Conservation (phyloP, 2,329 filamentous ascomycete species). For the Penicillium sp. region DNA sequence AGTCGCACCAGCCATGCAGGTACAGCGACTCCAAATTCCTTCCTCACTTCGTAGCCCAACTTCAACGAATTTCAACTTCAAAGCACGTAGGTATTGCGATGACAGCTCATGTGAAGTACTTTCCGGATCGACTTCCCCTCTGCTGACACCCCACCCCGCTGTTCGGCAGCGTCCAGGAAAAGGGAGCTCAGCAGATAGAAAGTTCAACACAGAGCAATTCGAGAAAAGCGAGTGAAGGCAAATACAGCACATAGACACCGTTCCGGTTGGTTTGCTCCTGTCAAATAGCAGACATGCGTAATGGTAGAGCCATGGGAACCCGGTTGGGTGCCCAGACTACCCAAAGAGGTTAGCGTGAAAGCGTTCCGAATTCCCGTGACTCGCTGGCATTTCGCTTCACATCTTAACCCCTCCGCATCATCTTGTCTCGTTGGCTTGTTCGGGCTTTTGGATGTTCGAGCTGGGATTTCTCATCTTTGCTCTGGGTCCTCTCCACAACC, state of each 20-base stretch:
- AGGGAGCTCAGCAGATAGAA: neutral
- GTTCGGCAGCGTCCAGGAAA: neutral
- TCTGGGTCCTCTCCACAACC: neutral
- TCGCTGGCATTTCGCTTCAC: constrained; percentile 26
- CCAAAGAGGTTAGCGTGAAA: constrained; percentile 20
- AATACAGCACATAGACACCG: neutral
- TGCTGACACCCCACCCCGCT: neutral
- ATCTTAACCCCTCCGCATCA: constrained; percentile 24
- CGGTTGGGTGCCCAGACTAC: constrained; percentile 21
- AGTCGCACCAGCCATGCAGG: constrained; percentile 14
- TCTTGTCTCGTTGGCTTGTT: constrained; percentile 9
- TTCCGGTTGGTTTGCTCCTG: neutral
- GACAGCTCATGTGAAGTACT: neutral
- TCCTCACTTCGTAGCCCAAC: neutral
- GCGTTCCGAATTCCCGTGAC: constrained; percentile 26
- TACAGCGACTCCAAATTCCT: constrained; percentile 1
- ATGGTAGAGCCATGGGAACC: constrained; percentile 1
- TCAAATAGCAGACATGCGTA: constrained; percentile 6
- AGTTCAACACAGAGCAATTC: neutral
- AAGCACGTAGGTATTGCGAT: neutral
- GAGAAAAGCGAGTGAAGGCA: neutral
- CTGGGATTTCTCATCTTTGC: neutral
- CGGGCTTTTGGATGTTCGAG: constrained; percentile 4
- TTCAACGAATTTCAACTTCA: neutral
- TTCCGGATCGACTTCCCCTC: neutral